A percentile compares a stretch with the other conserved stretches of the same genome.
Evolutionary conservation across 1,284 basidiomycete genomes (phyloP).

Genomic region (Ganoderma meredithae): DNA sequence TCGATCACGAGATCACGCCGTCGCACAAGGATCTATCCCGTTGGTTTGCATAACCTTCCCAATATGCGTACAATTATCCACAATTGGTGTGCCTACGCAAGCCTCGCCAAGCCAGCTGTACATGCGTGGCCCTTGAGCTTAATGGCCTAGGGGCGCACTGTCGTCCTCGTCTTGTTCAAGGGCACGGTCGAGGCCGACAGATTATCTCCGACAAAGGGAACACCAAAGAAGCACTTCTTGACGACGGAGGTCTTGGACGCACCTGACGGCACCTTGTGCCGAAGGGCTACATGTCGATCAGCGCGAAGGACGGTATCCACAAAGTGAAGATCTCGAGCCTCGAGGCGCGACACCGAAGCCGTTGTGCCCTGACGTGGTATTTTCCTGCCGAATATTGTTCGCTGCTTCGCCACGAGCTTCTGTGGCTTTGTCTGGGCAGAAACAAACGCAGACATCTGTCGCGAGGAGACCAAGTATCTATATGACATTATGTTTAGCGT

Average conservation of each 20-base stretch:
- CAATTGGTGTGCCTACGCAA: neutral
- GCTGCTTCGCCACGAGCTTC: neutral
- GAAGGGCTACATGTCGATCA: neutral
- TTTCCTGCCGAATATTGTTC: neutral
- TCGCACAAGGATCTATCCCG: neutral
- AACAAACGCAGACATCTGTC: neutral
- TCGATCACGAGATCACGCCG: neutral
- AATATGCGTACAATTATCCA: neutral
- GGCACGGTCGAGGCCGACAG: neutral
- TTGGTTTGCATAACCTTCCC: neutral
- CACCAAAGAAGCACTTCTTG: neutral
- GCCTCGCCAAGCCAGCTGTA: neutral
- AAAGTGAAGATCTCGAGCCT: neutral
- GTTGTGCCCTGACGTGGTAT: neutral
- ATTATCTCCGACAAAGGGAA: neutral
- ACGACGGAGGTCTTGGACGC: neutral
- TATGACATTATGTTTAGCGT: slow-evolving; percentile 20
- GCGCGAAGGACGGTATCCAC: neutral
- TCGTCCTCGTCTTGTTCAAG: neutral
- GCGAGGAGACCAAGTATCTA: slow-evolving; percentile 15
- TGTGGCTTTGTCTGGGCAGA: neutral
- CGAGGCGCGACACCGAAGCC: neutral
- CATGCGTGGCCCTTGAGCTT: neutral
- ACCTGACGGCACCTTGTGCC: neutral
- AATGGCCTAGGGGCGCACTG: neutral